Conservation (phyloP, 2,329 filamentous ascomycete species). For the Ascochyta lentis region DNA sequence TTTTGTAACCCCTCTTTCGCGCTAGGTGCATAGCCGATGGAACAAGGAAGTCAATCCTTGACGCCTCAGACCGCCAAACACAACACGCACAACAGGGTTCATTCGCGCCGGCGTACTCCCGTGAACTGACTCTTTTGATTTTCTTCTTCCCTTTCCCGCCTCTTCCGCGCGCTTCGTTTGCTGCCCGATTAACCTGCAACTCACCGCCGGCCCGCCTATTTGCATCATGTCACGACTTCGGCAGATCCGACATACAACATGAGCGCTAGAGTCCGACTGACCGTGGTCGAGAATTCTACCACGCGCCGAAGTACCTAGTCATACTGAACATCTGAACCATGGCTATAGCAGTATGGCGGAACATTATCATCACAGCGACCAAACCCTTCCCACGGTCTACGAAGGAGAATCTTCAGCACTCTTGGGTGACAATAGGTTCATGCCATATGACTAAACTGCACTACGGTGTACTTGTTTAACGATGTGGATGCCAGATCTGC, state of each 20-base stretch:
- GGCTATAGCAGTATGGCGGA: not conserved
- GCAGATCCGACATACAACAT: not conserved
- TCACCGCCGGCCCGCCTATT: slow-evolving; percentile 17
- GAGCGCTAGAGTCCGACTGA: not conserved
- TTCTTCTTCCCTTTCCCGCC: slow-evolving; percentile 19
- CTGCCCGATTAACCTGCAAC: slow-evolving; percentile 21
- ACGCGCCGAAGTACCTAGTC: not conserved
- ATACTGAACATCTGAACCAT: not conserved
- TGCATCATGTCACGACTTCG: slow-evolving; percentile 8
- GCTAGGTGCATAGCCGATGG: slow-evolving; percentile 17
- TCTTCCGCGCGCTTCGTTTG: slow-evolving; percentile 25
- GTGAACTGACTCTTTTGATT: slow-evolving; percentile 23
- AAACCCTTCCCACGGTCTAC: not conserved
- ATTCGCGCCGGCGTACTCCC: slow-evolving; percentile 16
- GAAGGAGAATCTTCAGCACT: not conserved
- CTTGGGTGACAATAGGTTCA: not conserved
- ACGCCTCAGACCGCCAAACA: slow-evolving; percentile 23
- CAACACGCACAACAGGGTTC: slow-evolving; percentile 23
- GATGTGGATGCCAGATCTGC: not conserved
- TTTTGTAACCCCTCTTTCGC: slow-evolving; percentile 24
- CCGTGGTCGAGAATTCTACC: not conserved
- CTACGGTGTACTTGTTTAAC: not conserved
- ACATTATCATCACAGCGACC: not conserved
- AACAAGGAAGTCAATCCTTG: slow-evolving; percentile 23
- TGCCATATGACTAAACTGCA: not conserved